Evolutionary conservation across 2,329 filamentous ascomycete genomes (phyloP).

Genomic region (Fusarium floridanum): DNA sequence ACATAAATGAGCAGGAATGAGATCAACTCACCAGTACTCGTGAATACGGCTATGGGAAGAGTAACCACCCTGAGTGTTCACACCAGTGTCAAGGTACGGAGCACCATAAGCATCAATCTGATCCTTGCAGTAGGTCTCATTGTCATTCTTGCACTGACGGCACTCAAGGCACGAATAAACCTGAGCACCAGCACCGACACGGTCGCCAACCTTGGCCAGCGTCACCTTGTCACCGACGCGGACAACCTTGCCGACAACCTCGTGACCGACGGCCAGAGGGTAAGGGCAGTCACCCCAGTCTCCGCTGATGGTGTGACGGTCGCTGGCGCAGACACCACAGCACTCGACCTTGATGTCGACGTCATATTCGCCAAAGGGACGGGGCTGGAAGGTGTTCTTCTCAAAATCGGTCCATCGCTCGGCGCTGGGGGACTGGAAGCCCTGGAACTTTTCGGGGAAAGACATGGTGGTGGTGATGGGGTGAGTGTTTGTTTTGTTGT

Average conservation of each 20-base stretch:
- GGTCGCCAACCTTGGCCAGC: conserved; percentile 67
- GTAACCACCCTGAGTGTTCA: conserved; percentile 71
- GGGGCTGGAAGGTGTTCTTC: conserved; percentile 83
- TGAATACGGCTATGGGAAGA: conserved; percentile 53
- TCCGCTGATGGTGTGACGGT: conserved; percentile 77
- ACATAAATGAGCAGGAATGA: neutral
- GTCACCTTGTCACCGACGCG: conserved; percentile 69
- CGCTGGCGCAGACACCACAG: conserved; percentile 81
- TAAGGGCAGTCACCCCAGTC: conserved; percentile 75
- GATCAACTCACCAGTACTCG: conserved; percentile 60
- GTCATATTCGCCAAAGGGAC: conserved; percentile 88
- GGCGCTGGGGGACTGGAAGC: conserved; percentile 69
- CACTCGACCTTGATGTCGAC: conserved; percentile 89
- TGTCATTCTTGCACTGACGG: conserved; percentile 55
- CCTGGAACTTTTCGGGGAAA: conserved; percentile 70
- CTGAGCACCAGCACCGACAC: conserved; percentile 71
- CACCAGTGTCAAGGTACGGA: conserved; percentile 64
- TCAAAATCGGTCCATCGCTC: conserved; percentile 71
- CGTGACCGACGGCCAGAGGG: conserved; percentile 77
- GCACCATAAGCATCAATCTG: conserved; percentile 64
- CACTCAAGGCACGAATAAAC: conserved; percentile 64
- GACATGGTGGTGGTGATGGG: conserved; percentile 55
- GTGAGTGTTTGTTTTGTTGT: neutral
- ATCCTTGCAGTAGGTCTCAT: conserved; percentile 57
- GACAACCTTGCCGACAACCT: conserved; percentile 78